phyloP scores from a whole-genome alignment of 306 rosid species.

The Astragalus membranaceus region DNA sequence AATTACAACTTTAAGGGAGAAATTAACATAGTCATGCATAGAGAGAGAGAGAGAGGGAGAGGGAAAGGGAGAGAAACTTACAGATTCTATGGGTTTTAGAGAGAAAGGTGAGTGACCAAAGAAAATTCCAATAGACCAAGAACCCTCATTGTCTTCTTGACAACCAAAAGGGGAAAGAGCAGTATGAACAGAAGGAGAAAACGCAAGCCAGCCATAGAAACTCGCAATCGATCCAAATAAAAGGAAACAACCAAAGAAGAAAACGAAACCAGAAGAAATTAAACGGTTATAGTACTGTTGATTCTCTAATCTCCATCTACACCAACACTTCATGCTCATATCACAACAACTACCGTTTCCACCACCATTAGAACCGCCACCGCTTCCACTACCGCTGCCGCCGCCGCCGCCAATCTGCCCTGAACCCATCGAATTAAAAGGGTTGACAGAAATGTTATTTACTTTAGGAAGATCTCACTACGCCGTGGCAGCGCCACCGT shows the following conservation, averaged over 20 bases:
- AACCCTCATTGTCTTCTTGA: conserved; percentile 92
- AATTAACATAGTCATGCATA: conserved; percentile 12
- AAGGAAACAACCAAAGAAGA: conserved; percentile 71
- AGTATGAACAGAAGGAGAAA: conserved; percentile 55
- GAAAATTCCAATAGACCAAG: conserved; percentile 96
- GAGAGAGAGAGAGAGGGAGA: background rate
- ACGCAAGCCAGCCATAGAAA: conserved; percentile 75
- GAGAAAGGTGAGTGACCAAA: conserved; percentile 80
- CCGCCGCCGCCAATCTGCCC: conserved; percentile 36
- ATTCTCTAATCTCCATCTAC: conserved; percentile 47
- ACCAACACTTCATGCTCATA: conserved; percentile 53
- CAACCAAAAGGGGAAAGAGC: conserved; percentile 51
- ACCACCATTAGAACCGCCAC: conserved; percentile 18
- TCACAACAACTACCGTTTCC: conserved; percentile 40
- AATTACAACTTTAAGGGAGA: background rate
- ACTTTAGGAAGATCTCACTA: conserved; percentile 22
- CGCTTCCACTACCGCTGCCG: background rate
- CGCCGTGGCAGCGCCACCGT: conserved; percentile 26
- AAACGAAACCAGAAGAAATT: conserved; percentile 63
- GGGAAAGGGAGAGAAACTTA: conserved; percentile 37
- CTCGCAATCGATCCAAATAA: conserved; percentile 74
- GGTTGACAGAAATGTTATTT: background rate
- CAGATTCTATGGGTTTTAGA: conserved; percentile 82
- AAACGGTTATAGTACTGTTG: conserved; percentile 43
- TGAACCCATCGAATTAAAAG: conserved; percentile 48